Base-by-base conservation (phyloP, 2,329 filamentous ascomycete genomes). In the Fusarium mundagurra region DNA sequence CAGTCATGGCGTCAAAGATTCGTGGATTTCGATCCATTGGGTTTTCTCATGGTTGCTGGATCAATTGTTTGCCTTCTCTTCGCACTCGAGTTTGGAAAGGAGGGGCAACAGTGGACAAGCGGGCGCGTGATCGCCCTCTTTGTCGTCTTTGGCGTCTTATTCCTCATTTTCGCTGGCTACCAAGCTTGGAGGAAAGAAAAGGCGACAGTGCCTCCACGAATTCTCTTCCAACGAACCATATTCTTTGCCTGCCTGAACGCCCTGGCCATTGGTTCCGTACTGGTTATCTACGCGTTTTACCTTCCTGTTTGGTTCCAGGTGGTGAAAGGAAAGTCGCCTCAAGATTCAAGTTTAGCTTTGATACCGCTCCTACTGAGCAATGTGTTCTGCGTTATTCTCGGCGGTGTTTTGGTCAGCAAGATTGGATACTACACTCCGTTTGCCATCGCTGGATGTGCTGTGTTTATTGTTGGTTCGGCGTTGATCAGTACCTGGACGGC, bases 301-400 rank as follows among this genome's bases (percentile, higher is more conserved):
- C 47, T 72, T 4, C 70, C 70, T 1, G 43, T 72, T 1, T 72
- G 70, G 70, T 69, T 72, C 17, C 70, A 72, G 17, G 59, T 72
- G 5, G 60, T 72, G 2, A 63, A 72, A 1, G 64, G 70, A 0
- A 72, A 69, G 5, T 69, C 69, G 0, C 41, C 70, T 0, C 29
- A 72, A 2, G 44, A 61, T 5, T 72, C 70, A n/a, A 64, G 70
- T 4, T 33, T 72, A 2, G 54, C 69, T 7, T 8, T 72, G 16
- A 9, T 72, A 5, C 59, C 69, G 0, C 29, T 72, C 0, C 36
- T 72, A 0, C 45, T 72, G 1, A 72, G 69, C 6, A 69, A 53
- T 5, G 70, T 72, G 4, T 6, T 69, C 2, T 69, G 24, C 31
- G 70, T 72, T 1, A 61, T 72, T 10, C n/a, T 45, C 6, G 31